Evolutionary conservation across 371 early-diverging fungal species (phyloP), one percentile per base, ranked within the genome.

Genomic region (Haplosporangium sp.): DNA sequence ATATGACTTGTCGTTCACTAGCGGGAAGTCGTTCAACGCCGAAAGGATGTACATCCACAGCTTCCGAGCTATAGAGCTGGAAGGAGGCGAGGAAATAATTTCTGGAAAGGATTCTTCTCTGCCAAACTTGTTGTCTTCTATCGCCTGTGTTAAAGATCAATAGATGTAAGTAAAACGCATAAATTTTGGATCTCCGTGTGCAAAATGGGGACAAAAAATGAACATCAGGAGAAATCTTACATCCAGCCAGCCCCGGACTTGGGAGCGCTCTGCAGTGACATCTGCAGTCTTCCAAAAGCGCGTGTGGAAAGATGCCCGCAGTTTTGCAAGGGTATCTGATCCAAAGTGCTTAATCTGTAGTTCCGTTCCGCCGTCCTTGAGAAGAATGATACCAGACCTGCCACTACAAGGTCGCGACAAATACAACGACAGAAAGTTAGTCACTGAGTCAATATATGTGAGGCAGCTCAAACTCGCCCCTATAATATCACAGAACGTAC

Each of bases 301-400:
- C 36, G 59, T 55, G 45, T 64, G 23, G 43, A 43, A 43, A 9
- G 13, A 43, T 43, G 13, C 10, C 43, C 66, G 72, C 55, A 72
- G 46, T 54, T 61, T 21, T 23, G 11, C 65, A 72, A 72, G 61
- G 8, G 65, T 52, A 37, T 62, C 38, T 40, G n/a, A 42, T 51
- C 72, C 72, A 57, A 72, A 65, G 53, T 61, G 62, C 0, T 45
- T 13, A 60, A 65, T 72, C 45, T 72, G 66, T 37, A 61, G 38
- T 42, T 57, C 29, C 0, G 62, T 57, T 51, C 61, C 72, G 37
- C 52, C 62, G 12, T 55, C 42, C 6, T 38, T 23, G n/a, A 71
- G 36, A 21, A 71, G 23, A 37, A 64, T 64, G 55, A 71, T 21
- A 42, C 71, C 64, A 14, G 65, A 71, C 38, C 71, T 62, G 37